These are phyloP conservation scores for Salix arbutifolia DNA, from an alignment of 345 rosid genomes.

Conservation along the genomic window DNA sequence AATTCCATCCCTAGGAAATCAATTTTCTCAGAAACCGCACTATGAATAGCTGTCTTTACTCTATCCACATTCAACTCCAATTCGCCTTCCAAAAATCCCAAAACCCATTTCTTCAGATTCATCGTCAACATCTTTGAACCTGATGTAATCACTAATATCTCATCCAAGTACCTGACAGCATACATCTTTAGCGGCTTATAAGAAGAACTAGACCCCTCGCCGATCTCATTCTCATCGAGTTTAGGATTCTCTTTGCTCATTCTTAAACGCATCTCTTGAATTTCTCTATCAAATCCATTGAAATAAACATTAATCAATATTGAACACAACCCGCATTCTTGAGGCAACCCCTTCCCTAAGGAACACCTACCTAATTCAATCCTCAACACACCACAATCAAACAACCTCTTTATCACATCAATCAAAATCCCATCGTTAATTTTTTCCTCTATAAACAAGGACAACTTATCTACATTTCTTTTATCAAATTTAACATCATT, in stretches of 20 bases:
- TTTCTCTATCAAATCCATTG: constrained; percentile 60
- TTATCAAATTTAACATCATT: constrained; percentile 32
- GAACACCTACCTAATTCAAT: constrained; percentile 61
- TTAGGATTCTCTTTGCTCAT: constrained; percentile 48
- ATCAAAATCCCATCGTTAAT: constrained; percentile 51
- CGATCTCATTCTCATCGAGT: constrained; percentile 30
- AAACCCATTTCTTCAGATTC: constrained; percentile 58
- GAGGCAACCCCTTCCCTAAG: constrained; percentile 81
- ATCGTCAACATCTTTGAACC: constrained; percentile 62
- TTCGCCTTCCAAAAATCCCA: constrained; percentile 51
- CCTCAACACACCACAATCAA: constrained; percentile 47
- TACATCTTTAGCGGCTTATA: constrained; percentile 63
- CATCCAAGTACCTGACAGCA: constrained; percentile 84
- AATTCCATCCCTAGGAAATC: constrained; percentile 74
- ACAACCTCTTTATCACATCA: constrained; percentile 49
- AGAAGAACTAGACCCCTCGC: constrained; percentile 38
- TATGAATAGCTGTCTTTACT: constrained; percentile 61
- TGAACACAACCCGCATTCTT: constrained; percentile 66
- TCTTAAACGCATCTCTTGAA: constrained; percentile 57
- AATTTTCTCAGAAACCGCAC: constrained; percentile 78
- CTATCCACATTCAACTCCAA: constrained; percentile 63
- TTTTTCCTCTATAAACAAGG: constrained; percentile 51
- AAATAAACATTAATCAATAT: constrained; percentile 71
- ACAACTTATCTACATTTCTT: constrained; percentile 46
- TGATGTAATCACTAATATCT: constrained; percentile 70